Percentiles rank a stretch among this genome's conserved stretches.
Conservation (phyloP, 805 yeast genomes). For the Saccharomycopsis malanga region DNA sequence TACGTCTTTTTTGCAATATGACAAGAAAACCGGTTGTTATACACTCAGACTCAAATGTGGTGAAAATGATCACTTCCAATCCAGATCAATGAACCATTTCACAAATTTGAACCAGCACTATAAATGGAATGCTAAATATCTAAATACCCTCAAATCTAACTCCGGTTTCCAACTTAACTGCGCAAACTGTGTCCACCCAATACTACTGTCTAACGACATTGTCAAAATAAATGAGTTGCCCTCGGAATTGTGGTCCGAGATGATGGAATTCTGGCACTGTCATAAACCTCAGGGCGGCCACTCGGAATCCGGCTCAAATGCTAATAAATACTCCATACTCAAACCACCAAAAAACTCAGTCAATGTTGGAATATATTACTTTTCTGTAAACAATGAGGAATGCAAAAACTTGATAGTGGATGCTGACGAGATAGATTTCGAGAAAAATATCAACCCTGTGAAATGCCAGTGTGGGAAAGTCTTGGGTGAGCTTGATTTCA, state of each 20-base stretch:
- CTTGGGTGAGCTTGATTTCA: slow-evolving; percentile 37
- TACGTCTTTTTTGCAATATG: slow-evolving; percentile 3
- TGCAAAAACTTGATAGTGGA: slow-evolving; percentile 11
- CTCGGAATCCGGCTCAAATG: slow-evolving; percentile 23
- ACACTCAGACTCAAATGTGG: slow-evolving; percentile 7
- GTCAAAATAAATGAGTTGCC: slow-evolving; percentile 59
- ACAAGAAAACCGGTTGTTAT: slow-evolving; percentile 4
- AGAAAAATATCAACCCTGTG: slow-evolving; percentile 20
- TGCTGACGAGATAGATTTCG: slow-evolving; percentile 19
- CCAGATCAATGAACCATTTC: slow-evolving; percentile 23
- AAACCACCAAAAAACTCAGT: slow-evolving; percentile 38
- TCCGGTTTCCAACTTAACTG: slow-evolving; percentile 31
- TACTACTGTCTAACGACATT: slow-evolving; percentile 31
- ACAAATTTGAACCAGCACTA: slow-evolving; percentile 24
- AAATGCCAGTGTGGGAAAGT: slow-evolving; percentile 34
- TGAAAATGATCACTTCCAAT: slow-evolving; percentile 5
- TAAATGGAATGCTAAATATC: slow-evolving; percentile 40
- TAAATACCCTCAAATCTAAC: slow-evolving; percentile 25
- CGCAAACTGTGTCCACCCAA: slow-evolving; percentile 25
- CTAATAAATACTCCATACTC: slow-evolving; percentile 33
- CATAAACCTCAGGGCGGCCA: slow-evolving; percentile 53
- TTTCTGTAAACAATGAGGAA: slow-evolving; percentile 32
- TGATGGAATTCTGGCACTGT: slow-evolving; percentile 98
- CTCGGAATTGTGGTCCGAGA: slow-evolving; percentile 85
- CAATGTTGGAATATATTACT: slow-evolving; percentile 52